Conservation (phyloP, 2,329 filamentous ascomycete genomes). For the Whalleya microplaca region DNA sequence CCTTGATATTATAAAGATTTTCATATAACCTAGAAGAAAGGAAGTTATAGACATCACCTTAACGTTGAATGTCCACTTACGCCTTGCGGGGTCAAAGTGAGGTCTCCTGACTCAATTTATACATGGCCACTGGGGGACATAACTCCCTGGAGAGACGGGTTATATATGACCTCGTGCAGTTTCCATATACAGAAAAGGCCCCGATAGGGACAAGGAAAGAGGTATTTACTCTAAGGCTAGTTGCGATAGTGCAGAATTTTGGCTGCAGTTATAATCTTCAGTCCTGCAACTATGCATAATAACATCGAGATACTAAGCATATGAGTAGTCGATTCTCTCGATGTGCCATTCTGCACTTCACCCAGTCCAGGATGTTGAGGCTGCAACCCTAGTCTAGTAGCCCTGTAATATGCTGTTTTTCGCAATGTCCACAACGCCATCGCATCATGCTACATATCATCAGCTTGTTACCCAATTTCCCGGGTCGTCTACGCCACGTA, state of each 20-base stretch:
- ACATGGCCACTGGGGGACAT: background rate
- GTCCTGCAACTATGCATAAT: conserved; percentile 6
- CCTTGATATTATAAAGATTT: background rate
- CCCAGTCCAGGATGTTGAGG: conserved; percentile 14
- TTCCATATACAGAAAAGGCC: background rate
- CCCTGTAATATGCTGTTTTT: conserved; percentile 2
- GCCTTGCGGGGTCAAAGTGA: background rate
- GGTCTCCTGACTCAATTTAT: background rate
- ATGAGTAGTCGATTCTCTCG: conserved; percentile 1
- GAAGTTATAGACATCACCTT: background rate
- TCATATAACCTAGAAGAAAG: background rate
- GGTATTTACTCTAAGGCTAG: conserved; percentile 12
- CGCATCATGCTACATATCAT: conserved; percentile 9
- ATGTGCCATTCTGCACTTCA: conserved; percentile 12
- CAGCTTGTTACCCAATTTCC: conserved; percentile 1
- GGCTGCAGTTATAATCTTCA: conserved; percentile 1
- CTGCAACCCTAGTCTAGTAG: conserved; percentile 1
- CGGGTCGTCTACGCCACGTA: background rate
- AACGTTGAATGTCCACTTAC: background rate
- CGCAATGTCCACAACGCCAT: conserved; percentile 5
- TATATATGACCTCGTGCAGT: background rate
- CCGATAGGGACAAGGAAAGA: background rate
- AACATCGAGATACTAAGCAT: conserved; percentile 12
- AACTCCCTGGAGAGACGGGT: background rate
- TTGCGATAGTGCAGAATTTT: conserved; percentile 16